Percentiles rank a stretch among this genome's conserved stretches.
These are phyloP conservation scores for Chrysoporthe austroafricana DNA, from an alignment of 2,329 filamentous ascomycete genomes.

Conservation along the genomic window DNA sequence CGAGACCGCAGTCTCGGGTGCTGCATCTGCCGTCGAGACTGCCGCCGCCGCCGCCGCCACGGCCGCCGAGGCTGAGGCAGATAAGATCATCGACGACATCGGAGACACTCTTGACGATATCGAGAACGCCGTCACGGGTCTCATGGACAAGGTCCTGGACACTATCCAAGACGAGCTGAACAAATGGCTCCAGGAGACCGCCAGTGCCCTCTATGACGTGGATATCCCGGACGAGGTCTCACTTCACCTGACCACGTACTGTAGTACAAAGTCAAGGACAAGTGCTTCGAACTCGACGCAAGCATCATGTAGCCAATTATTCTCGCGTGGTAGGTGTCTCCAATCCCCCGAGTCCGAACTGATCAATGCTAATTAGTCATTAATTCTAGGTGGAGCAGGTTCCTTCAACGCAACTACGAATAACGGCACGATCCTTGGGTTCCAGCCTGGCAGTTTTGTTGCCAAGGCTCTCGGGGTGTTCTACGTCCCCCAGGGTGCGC, in stretches of 20 bases:
- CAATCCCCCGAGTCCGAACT: neutral
- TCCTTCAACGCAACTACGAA: constrained; percentile 21
- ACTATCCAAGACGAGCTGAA: constrained; percentile 28
- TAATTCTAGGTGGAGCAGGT: constrained; percentile 3
- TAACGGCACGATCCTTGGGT: constrained; percentile 27
- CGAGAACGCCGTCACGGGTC: constrained; percentile 23
- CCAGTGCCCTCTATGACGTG: constrained; percentile 22
- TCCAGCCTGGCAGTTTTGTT: constrained; percentile 24
- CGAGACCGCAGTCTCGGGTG: constrained; percentile 18
- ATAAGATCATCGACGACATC: constrained; percentile 26
- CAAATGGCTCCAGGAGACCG: constrained; percentile 25
- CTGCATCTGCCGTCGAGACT: constrained; percentile 11
- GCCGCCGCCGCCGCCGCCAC: constrained; percentile 15
- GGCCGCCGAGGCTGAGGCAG: constrained; percentile 23
- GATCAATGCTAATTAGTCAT: neutral
- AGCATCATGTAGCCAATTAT: constrained; percentile 20
- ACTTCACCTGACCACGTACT: constrained; percentile 28
- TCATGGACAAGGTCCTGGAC: constrained; percentile 27
- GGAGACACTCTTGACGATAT: constrained; percentile 25
- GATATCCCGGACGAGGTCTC: constrained; percentile 23
- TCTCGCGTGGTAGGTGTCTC: constrained; percentile 17
- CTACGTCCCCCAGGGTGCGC: constrained; percentile 24
- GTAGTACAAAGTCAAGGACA: constrained; percentile 13
- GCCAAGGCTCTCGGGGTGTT: constrained; percentile 28
- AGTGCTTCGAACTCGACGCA: constrained; percentile 12